A percentile compares a stretch with the other conserved stretches of the same genome.
Conservation (phyloP, 2,329 filamentous ascomycete genomes). For the Aspergillus quadrilineatus region DNA sequence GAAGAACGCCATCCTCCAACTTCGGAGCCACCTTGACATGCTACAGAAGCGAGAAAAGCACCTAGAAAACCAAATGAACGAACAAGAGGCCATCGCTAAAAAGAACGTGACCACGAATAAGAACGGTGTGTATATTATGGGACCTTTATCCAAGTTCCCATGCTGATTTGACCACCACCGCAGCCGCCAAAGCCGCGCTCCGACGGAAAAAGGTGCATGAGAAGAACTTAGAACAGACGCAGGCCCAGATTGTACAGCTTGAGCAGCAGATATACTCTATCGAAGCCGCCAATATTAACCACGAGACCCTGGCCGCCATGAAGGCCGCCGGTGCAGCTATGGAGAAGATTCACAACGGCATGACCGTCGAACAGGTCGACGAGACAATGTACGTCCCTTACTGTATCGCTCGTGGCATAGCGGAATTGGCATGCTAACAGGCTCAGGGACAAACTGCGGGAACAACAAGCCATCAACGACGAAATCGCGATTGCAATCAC, state of each 20-base stretch:
- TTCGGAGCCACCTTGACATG: conserved; percentile 93
- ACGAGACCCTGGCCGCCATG: conserved; percentile 93
- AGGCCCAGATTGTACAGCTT: conserved; percentile 82
- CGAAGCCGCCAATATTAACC: conserved; percentile 97
- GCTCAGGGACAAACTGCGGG: conserved; percentile 78
- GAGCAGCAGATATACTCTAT: conserved; percentile 96
- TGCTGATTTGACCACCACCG: conserved; percentile 1
- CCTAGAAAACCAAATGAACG: conserved; percentile 85
- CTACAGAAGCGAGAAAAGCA: conserved; percentile 94
- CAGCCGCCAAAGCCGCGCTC: conserved; percentile 85
- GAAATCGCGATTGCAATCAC: conserved; percentile 89
- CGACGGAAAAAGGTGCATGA: conserved; percentile 94
- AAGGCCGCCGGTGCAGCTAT: conserved; percentile 86
- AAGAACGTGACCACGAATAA: conserved; percentile 91
- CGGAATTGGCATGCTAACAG: not conserved
- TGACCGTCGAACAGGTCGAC: conserved; percentile 93
- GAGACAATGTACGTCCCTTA: conserved; percentile 76
- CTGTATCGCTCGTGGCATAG: not conserved
- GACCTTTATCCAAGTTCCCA: not conserved
- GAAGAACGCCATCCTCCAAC: conserved; percentile 90
- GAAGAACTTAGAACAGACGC: conserved; percentile 86
- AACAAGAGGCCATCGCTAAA: conserved; percentile 83
- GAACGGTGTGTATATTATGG: conserved; percentile 63
- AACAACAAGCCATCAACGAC: conserved; percentile 89
- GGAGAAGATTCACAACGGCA: conserved; percentile 85